Evolutionary conservation across 495 filamentous ascomycete species (phyloP).

Genomic region (Penicillium flavigenum): DNA sequence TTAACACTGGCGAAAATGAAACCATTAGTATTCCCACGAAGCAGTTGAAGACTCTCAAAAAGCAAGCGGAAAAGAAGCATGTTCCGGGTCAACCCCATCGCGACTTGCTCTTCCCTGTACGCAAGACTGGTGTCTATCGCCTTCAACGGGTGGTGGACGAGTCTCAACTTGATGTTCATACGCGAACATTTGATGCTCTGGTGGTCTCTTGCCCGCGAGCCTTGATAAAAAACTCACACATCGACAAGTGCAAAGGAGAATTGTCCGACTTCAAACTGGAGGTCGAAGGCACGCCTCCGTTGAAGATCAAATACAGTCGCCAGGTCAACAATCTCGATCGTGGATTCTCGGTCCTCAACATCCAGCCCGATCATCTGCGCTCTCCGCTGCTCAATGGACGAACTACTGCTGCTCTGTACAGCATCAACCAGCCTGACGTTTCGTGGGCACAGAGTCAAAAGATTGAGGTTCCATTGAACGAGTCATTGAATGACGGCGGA

Average conservation of each 20-base stretch:
- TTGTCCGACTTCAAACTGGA: constrained; percentile 79
- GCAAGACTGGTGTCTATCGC: constrained; percentile 82
- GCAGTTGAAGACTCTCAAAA: constrained; percentile 66
- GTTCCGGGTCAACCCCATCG: constrained; percentile 51
- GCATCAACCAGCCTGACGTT: constrained; percentile 54
- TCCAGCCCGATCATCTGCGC: constrained; percentile 82
- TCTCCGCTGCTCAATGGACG: constrained; percentile 66
- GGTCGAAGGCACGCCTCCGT: constrained; percentile 85
- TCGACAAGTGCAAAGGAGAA: constrained; percentile 76
- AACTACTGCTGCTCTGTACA: constrained; percentile 55
- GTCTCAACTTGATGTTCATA: constrained; percentile 86
- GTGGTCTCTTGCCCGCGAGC: constrained; percentile 83
- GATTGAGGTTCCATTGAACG: constrained; percentile 79
- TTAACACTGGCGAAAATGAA: constrained; percentile 76
- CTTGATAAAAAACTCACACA: constrained; percentile 58
- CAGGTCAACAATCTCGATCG: constrained; percentile 73
- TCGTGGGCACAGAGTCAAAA: constrained; percentile 77
- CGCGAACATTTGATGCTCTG: constrained; percentile 67
- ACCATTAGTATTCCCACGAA: constrained; percentile 68
- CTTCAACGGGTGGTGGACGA: constrained; percentile 84
- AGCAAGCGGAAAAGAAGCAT: constrained; percentile 54
- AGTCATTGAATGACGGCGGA: constrained; percentile 74
- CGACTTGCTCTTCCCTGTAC: constrained; percentile 62
- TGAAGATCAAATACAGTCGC: constrained; percentile 87
- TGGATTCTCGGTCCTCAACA: constrained; percentile 80